These are phyloP conservation scores for Miscanthus sacchariflorus DNA, from an alignment of 202 grass and related monocot genomes.

Conservation along the genomic window DNA sequence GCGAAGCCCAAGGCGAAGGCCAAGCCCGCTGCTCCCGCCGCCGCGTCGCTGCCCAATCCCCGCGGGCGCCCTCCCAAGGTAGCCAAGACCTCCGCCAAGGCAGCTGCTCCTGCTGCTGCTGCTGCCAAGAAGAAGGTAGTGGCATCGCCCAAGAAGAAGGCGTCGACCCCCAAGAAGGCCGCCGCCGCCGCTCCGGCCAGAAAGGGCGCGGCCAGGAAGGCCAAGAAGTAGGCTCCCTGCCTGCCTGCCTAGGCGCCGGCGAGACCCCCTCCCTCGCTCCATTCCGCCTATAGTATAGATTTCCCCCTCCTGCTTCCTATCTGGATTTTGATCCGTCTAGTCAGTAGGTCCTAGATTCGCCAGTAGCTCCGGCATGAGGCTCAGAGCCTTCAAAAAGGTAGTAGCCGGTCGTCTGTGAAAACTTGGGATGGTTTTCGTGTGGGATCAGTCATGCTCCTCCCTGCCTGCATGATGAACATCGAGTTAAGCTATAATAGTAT, in stretches of 20 bases:
- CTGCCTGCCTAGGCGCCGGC: background rate
- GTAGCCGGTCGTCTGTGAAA: background rate
- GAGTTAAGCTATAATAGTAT: background rate
- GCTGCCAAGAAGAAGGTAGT: background rate
- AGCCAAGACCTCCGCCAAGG: constrained; percentile 46
- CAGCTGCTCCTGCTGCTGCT: background rate
- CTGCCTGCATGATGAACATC: background rate
- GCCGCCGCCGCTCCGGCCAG: background rate
- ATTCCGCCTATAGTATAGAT: constrained; percentile 24
- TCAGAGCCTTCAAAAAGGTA: background rate
- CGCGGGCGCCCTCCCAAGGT: constrained; percentile 39
- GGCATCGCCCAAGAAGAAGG: constrained; percentile 34
- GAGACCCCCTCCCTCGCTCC: too few relatives aligned
- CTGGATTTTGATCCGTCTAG: background rate
- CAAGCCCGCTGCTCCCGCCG: background rate
- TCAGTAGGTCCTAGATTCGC: background rate
- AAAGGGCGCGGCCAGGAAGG: constrained; percentile 58
- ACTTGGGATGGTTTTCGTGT: background rate
- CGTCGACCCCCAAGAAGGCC: constrained; percentile 17
- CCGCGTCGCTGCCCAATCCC: background rate
- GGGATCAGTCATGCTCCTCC: background rate
- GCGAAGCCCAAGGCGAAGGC: constrained; percentile 43
- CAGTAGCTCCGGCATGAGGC: background rate
- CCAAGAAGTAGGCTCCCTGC: constrained; percentile 62
- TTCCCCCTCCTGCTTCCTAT: background rate